Base-by-base conservation (phyloP, 1,139 yeast species). In the Protomyces arabidopsidicola region DNA sequence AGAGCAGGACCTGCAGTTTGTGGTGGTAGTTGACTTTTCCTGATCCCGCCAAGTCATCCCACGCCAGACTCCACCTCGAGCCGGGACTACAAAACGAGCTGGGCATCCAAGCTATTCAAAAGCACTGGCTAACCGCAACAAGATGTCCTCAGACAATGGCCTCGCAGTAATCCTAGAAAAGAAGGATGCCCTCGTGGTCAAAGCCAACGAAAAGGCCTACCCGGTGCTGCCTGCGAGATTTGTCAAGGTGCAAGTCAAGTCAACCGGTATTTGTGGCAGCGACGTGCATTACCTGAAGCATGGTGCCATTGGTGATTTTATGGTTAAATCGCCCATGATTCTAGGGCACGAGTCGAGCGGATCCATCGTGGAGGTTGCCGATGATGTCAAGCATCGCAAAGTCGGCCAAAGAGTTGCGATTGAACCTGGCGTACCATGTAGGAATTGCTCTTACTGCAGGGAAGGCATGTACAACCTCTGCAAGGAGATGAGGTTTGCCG, bases 401-500 rank as follows among this genome's bases (percentile, higher is more conserved):
- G 69, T 69, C 31, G 95, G 95, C 60, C 95, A 88, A 71, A 79
- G 81, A 66, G 95, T 88, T 36, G 71, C 71, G 3, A 65, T 88
- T 70, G 93, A 83, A 70, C 86, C 87, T 73, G 91, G 95, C 65
- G 78, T 85, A 65, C 93, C 95, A 18, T 84, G 89, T 66, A 79
- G 95, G 73, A 81, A 78, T 71, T 82, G 88, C 64, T 82, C 83
- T 58, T 88, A 81, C 70, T 86, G 86, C 75, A 85, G 87, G 75
- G 77, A 83, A 45, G 96, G 96, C 45, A 78, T 81, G 65, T 89
- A 89, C 77, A 87, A 89, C 73, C 78, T 88, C 71, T 87, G 95
- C 72, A 93, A 95, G 36, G 82, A 84, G 67, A 88, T 89, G 93
- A 82, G 79, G 20, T 89, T 89, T 76, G 95, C 96, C 36, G 95